phyloP scores from a whole-genome alignment of 345 rosid species.

The Eucalyptus albens region DNA sequence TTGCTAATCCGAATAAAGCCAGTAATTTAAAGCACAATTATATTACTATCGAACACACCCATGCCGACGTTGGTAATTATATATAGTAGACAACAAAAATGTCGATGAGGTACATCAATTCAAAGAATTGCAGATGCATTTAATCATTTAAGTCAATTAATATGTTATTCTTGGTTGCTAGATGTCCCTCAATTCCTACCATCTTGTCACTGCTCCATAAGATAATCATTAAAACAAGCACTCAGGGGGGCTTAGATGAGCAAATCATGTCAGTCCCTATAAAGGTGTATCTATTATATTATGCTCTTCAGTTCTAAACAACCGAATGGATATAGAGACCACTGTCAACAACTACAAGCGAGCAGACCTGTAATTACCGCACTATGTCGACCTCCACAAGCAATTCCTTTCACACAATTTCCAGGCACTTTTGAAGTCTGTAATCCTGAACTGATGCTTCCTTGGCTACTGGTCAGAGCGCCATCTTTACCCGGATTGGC shows the following conservation, averaged over 20 bases:
- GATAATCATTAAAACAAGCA: background rate
- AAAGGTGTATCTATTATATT: background rate
- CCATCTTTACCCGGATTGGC: constrained; percentile 33
- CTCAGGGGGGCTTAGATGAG: background rate
- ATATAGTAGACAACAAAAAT: background rate
- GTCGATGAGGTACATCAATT: background rate
- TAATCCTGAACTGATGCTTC: constrained; percentile 17
- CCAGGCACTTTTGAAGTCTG: constrained; percentile 28
- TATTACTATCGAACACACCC: background rate
- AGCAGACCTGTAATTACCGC: constrained; percentile 62
- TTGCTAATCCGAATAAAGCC: background rate
- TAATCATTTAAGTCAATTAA: background rate
- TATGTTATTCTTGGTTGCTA: background rate
- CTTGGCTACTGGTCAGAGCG: constrained; percentile 18
- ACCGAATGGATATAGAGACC: background rate
- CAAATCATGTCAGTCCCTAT: background rate
- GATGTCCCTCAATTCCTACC: background rate
- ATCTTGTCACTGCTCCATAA: background rate
- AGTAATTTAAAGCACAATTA: background rate
- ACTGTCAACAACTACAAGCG: background rate
- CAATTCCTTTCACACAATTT: constrained; percentile 50
- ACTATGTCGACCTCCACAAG: constrained; percentile 91
- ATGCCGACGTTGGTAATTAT: background rate
- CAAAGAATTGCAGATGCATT: background rate
- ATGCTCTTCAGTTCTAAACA: background rate